phyloP scores from a whole-genome alignment of 2,329 filamentous ascomycete genomes.

The Aspergillus ibericus region DNA sequence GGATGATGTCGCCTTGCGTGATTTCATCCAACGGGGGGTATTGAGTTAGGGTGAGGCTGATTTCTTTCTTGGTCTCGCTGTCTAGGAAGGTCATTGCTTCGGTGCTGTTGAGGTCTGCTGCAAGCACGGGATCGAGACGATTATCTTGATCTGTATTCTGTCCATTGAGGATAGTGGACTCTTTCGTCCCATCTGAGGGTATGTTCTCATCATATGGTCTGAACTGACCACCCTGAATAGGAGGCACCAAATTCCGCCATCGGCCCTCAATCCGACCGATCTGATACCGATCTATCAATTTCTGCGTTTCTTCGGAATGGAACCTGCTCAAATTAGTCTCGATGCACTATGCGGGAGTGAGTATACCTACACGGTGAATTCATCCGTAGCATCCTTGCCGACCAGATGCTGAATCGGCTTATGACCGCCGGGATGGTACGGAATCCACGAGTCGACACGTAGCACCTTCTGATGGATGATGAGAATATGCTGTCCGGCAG shows the following conservation, averaged over 20 bases:
- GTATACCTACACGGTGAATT: conserved; percentile 73
- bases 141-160: not conserved
- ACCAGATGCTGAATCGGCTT: conserved; percentile 89
- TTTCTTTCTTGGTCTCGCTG: conserved; percentile 11
- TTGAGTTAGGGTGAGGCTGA: conserved; percentile 48
- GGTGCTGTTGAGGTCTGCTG: not conserved
- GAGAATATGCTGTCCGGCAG: conserved; percentile 72
- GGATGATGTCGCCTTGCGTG: conserved; percentile 71
- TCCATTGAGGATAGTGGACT: rapidly evolving
- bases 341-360: not conserved
- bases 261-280: conserved; percentile 76
- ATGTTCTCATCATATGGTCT: conserved; percentile 45
- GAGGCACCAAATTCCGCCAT: conserved; percentile 84
- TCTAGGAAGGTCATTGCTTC: conserved; percentile 21
- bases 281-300: conserved; percentile 73
- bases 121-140: not conserved
- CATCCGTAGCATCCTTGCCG: conserved; percentile 87
- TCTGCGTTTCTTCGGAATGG: conserved; percentile 74
- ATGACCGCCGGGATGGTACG: conserved; percentile 86
- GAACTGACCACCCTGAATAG: conserved; percentile 82
- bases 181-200: not conserved
- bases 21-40: conserved; percentile 73
- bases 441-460: conserved; percentile 82
- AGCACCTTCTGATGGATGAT: conserved; percentile 78
- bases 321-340: conserved; percentile 54